A percentile compares a stretch with the other conserved stretches of the same genome.
These are phyloP conservation scores for Cucurbitaria berberidis DNA, from an alignment of 2,329 filamentous ascomycete genomes.

Conservation along the genomic window DNA sequence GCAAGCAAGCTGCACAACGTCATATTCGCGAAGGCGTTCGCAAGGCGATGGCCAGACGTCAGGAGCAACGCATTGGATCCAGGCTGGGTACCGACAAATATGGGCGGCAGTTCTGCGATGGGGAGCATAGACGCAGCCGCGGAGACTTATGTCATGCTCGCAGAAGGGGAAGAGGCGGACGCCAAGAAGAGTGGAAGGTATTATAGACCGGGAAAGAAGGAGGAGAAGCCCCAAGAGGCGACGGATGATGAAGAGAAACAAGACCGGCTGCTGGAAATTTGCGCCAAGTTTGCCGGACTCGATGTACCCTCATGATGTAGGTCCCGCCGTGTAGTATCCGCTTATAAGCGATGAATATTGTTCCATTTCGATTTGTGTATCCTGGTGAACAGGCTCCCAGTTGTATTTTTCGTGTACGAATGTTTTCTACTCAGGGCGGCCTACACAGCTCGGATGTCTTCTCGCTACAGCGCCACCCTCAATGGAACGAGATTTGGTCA, in stretches of 20 bases:
- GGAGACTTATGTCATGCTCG: constrained; percentile 57
- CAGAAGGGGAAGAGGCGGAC: constrained; percentile 47
- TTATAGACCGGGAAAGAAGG: constrained; percentile 42
- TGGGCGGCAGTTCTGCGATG: constrained; percentile 58
- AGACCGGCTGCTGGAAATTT: constrained; percentile 52
- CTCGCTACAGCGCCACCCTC: not conserved
- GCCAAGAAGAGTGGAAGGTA: constrained; percentile 48
- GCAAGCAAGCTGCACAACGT: constrained; percentile 64
- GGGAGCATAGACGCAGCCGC: constrained; percentile 57
- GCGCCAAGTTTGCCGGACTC: constrained; percentile 45
- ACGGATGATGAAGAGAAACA: constrained; percentile 51
- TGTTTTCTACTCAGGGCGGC: not conserved
- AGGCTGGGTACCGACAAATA: constrained; percentile 63
- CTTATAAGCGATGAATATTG: not conserved
- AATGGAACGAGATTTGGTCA: not conserved
- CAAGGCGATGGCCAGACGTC: constrained; percentile 54
- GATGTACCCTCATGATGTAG: constrained; percentile 27
- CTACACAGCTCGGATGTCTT: not conserved
- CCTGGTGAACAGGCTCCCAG: too few relatives aligned
- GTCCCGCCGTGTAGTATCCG: not conserved
- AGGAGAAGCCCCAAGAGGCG: constrained; percentile 35
- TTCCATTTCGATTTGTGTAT: too few relatives aligned
- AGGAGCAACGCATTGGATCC: constrained; percentile 59
- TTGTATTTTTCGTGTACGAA: not conserved
- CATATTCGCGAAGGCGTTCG: constrained; percentile 62